These are phyloP conservation scores for Strobilomyces confusus DNA, from an alignment of 768 basidiomycete species.

Conservation along the genomic window DNA sequence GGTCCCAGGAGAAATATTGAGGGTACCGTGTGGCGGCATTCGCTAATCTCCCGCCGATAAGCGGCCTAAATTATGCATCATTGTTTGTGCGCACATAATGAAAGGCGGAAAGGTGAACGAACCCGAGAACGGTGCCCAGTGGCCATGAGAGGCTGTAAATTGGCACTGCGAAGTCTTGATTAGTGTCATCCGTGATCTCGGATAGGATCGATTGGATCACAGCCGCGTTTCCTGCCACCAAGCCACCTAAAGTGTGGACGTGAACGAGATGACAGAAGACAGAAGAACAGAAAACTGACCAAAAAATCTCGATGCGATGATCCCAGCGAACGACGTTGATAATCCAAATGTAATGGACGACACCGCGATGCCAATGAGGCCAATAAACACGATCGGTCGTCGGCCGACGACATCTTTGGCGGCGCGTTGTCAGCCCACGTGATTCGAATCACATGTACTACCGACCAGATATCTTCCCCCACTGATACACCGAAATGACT, in stretches of 20 bases:
- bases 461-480: too few species aligned
- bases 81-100: background rate
- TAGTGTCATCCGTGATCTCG: conserved; percentile 42
- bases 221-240: conserved; percentile 56
- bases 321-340: conserved; percentile 44
- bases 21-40: background rate
- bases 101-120: background rate
- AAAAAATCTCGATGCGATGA: conserved; percentile 49
- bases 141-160: background rate
- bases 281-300: conserved; percentile 32
- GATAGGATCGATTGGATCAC: conserved; percentile 58
- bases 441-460: too few species aligned
- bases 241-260: conserved; percentile 41
- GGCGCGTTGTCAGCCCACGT: background rate
- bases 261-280: background rate
- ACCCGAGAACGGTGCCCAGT: background rate
- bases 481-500: too few species aligned
- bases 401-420: background rate
- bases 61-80: background rate
- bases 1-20: background rate
- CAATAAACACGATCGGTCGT: background rate
- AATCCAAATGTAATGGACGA: conserved; percentile 53
- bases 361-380: conserved; percentile 41
- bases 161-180: background rate
- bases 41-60: background rate